Percentiles rank a stretch among this genome's conserved stretches.
phyloP scores from a whole-genome alignment of 805 yeast species.

The Ogataea haglerorum region DNA sequence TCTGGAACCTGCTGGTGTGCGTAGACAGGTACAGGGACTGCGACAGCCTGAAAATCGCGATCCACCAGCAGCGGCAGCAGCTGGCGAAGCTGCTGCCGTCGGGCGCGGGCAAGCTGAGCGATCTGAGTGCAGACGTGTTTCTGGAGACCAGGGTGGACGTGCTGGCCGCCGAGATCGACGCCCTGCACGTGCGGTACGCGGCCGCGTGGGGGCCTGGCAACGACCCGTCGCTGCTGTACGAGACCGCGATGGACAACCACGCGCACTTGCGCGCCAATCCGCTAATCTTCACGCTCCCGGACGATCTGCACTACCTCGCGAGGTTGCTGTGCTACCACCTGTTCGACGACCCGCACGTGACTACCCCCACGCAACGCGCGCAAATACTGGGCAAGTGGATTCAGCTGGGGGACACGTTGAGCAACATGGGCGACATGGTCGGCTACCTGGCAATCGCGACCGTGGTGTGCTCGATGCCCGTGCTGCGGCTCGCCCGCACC shows the following conservation, averaged over 20 bases:
- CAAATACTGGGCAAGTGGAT: constrained; percentile 77
- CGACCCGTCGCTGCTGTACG: constrained; percentile 74
- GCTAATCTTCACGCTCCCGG: constrained; percentile 62
- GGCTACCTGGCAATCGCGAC: constrained; percentile 92
- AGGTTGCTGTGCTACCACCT: constrained; percentile 66
- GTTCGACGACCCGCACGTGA: constrained; percentile 45
- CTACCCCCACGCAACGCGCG: constrained; percentile 49
- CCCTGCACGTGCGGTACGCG: constrained; percentile 64
- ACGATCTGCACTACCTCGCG: constrained; percentile 75
- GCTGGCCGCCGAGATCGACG: constrained; percentile 62
- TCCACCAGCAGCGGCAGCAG: constrained; percentile 49
- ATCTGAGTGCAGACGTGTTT: constrained; percentile 40
- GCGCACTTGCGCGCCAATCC: constrained; percentile 61
- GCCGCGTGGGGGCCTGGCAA: constrained; percentile 71
- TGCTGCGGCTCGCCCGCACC: constrained; percentile 65
- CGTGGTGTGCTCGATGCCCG: constrained; percentile 74
- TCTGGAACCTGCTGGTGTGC: constrained; percentile 50
- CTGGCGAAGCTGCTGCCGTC: constrained; percentile 38
- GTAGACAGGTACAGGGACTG: constrained; percentile 51
- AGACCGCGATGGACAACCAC: constrained; percentile 43
- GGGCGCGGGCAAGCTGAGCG: constrained; percentile 10
- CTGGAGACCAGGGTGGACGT: constrained; percentile 49
- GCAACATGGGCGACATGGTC: constrained; percentile 84
- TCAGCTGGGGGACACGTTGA: constrained; percentile 71
- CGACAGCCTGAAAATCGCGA: constrained; percentile 47